These are phyloP conservation scores for Setaria viridis DNA, from an alignment of 202 grass and related monocot species.

Conservation along the genomic window DNA sequence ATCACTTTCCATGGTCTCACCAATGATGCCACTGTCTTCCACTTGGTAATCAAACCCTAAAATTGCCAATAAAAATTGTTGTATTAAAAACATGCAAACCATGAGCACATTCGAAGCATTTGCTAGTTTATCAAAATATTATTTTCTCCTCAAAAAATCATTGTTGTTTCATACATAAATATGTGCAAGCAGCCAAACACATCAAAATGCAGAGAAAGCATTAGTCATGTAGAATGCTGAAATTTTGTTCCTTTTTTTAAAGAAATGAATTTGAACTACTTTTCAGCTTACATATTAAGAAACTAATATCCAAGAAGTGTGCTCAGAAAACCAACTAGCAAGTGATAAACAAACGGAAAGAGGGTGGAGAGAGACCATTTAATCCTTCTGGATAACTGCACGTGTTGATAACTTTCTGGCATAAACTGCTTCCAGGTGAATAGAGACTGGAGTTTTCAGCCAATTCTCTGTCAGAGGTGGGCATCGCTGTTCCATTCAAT, in stretches of 20 bases:
- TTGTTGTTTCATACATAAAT: neutral
- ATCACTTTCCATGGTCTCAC: slow-evolving; percentile 32
- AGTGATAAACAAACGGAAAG: slow-evolving; percentile 19
- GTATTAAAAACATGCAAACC: slow-evolving; percentile 8
- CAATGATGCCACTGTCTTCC: slow-evolving; percentile 20
- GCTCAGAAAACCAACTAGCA: slow-evolving; percentile 20
- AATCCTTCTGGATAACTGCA: slow-evolving; percentile 22
- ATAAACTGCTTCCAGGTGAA: slow-evolving; percentile 54
- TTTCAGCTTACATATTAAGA: slow-evolving; percentile 21
- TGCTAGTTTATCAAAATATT: slow-evolving; percentile 22
- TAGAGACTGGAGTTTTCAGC: slow-evolving; percentile 39
- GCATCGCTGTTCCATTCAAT: slow-evolving; percentile 14
- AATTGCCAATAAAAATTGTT: slow-evolving; percentile 19
- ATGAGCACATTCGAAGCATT: slow-evolving; percentile 24
- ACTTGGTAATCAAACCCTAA: slow-evolving; percentile 32
- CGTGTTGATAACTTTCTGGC: slow-evolving; percentile 40
- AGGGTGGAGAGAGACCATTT: slow-evolving; percentile 42
- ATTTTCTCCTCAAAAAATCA: neutral
- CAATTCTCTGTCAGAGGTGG: slow-evolving; percentile 41
- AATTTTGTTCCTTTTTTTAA: neutral
- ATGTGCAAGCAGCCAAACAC: neutral
- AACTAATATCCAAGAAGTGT: slow-evolving; percentile 17
- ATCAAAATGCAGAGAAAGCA: slow-evolving; percentile 30
- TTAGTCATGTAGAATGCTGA: slow-evolving; percentile 7
- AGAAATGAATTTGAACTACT: neutral